A percentile compares a stretch with the other conserved stretches of the same genome.
Evolutionary conservation across 1,284 basidiomycete species (phyloP).

Genomic region (Ceratobasidium sp.): DNA sequence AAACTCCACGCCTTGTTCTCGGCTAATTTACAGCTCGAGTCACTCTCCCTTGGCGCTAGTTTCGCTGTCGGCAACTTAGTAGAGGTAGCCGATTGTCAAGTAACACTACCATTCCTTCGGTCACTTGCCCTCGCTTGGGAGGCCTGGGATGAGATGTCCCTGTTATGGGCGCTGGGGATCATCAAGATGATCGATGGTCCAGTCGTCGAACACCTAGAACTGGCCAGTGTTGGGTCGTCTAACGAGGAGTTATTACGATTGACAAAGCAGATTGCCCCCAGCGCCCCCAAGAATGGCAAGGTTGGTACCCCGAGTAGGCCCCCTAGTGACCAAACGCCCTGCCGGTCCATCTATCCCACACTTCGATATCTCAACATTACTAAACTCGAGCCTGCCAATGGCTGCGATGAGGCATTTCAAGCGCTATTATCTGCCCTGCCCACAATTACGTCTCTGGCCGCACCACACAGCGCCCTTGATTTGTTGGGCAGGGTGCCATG

Average conservation of each 20-base stretch:
- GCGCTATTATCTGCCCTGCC: not conserved
- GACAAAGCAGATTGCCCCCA: not conserved
- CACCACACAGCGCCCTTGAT: not conserved
- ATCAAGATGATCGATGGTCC: slow-evolving; percentile 11
- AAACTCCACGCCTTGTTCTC: not conserved
- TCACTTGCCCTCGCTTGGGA: not conserved
- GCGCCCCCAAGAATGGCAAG: not conserved
- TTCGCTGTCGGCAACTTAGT: not conserved
- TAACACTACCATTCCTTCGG: not conserved
- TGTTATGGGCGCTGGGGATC: not conserved
- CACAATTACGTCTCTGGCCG: not conserved
- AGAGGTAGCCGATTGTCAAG: not conserved
- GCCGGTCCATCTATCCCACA: not conserved
- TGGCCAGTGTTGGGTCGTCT: not conserved
- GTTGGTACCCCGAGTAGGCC: too few relatives aligned
- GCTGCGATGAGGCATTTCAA: not conserved
- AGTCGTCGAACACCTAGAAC: not conserved
- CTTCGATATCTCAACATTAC: not conserved
- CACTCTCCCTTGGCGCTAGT: not conserved
- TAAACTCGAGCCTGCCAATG: not conserved
- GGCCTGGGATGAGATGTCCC: not conserved
- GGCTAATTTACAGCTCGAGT: slow-evolving; percentile 1
- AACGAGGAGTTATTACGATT: not conserved
- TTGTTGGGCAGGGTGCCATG: not conserved
- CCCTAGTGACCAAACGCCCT: not conserved